These are phyloP conservation scores for Dendrocalamus latiflorus DNA, from an alignment of 202 grass and related monocot genomes.

Conservation along the genomic window DNA sequence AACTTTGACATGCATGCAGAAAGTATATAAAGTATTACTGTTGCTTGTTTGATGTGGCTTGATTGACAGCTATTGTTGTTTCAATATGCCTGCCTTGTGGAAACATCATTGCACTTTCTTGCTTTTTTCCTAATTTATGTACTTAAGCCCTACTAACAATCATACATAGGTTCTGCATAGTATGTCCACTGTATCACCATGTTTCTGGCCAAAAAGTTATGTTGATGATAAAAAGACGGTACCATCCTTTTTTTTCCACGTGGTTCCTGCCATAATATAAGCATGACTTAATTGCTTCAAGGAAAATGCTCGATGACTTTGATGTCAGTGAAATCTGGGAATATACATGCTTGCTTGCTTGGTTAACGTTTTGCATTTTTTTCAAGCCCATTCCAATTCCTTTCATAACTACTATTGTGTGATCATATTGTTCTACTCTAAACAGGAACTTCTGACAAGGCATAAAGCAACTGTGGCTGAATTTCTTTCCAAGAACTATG, in stretches of 20 bases:
- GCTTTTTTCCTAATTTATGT: too few species aligned
- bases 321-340: not conserved
- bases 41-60: not conserved
- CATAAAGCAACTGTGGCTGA: constrained; percentile 97
- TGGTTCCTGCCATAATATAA: not conserved
- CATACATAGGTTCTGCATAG: not conserved
- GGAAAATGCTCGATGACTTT: not conserved
- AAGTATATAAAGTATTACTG: too few species aligned
- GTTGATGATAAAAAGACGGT: not conserved
- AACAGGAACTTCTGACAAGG: constrained; percentile 95
- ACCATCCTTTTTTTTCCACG: not conserved
- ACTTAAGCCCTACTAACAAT: too few species aligned
- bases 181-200: not conserved
- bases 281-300: not conserved
- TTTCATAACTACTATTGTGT: not conserved
- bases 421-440: constrained; percentile 23
- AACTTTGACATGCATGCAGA: not conserved
- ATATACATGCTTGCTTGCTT: constrained; percentile 6
- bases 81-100: too few species aligned
- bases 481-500: constrained; percentile 91
- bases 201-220: not conserved
- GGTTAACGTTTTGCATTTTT: too few species aligned
- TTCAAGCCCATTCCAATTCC: not conserved
- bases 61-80: not conserved
- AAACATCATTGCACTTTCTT: too few species aligned